Conservation (phyloP, 2,329 filamentous ascomycete genomes). For the Pseudogymnoascus sp. region DNA sequence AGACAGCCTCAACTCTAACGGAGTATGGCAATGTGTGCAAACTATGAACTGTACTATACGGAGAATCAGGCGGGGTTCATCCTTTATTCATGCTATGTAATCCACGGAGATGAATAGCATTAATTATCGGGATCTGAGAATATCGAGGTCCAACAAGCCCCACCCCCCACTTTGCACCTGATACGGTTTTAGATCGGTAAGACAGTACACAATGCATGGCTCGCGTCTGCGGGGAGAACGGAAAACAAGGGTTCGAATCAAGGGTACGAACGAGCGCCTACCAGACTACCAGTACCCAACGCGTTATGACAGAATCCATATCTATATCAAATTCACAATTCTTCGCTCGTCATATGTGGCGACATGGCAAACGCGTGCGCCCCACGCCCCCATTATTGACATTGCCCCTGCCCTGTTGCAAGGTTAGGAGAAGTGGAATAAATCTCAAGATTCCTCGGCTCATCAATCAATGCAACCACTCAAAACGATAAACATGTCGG, state of each 20-base stretch:
- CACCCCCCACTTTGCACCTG: neutral
- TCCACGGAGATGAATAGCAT: neutral
- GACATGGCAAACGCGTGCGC: neutral
- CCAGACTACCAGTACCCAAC: neutral
- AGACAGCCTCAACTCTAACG: conserved; percentile 2
- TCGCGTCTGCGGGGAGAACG: conserved; percentile 1
- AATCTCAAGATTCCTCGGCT: neutral
- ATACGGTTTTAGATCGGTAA: conserved; percentile 1
- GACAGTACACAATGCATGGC: neutral
- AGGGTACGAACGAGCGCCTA: neutral
- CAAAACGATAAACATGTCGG: neutral
- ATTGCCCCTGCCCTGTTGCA: neutral
- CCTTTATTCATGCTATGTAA: neutral
- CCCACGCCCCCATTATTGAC: neutral
- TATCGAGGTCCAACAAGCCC: neutral
- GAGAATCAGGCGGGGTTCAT: neutral
- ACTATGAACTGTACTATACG: neutral
- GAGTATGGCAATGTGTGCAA: neutral
- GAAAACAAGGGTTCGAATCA: neutral
- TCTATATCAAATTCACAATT: neutral
- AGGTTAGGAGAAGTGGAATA: neutral
- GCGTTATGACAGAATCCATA: neutral
- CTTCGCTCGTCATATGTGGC: neutral
- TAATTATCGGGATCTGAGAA: neutral
- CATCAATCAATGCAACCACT: neutral